Conservation (phyloP, 495 filamentous ascomycete species). For the Melanomma pulvis-pyrius region DNA sequence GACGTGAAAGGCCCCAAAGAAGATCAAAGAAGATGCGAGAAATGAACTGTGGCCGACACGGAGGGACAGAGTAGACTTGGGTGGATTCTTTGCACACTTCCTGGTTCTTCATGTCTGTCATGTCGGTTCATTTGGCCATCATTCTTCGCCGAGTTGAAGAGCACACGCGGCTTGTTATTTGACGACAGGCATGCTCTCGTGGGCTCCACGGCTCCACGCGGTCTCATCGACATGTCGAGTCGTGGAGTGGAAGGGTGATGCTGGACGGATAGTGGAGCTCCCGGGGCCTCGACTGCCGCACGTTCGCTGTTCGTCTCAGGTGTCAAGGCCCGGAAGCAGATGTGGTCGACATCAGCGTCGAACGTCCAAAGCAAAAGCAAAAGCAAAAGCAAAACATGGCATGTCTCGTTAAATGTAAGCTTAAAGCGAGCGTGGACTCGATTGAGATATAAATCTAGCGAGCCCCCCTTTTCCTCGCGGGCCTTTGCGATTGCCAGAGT, state of each 20-base stretch:
- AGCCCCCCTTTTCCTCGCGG: background rate
- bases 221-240: background rate
- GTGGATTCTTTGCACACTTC: no score
- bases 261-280: constrained; percentile 30
- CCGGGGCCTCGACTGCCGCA: constrained; percentile 21
- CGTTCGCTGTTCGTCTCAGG: constrained; percentile 34
- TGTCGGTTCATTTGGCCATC: background rate
- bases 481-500: constrained; percentile 6
- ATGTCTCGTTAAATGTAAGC: constrained; percentile 34
- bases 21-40: background rate
- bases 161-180: background rate
- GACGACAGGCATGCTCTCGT: background rate
- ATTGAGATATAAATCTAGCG: constrained; percentile 24
- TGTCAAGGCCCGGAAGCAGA: background rate
- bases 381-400: constrained; percentile 15
- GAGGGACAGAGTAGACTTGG: no score
- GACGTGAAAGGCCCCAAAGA: no score
- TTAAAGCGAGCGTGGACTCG: constrained; percentile 30
- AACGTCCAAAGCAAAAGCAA: background rate
- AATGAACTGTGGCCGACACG: background rate
- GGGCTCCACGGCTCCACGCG: background rate
- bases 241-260: constrained; percentile 17
- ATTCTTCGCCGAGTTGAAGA: background rate
- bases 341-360: no score
- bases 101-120: no score